Base-by-base conservation (phyloP, 305 asterid genomes). In the Euphrasia arctica region DNA sequence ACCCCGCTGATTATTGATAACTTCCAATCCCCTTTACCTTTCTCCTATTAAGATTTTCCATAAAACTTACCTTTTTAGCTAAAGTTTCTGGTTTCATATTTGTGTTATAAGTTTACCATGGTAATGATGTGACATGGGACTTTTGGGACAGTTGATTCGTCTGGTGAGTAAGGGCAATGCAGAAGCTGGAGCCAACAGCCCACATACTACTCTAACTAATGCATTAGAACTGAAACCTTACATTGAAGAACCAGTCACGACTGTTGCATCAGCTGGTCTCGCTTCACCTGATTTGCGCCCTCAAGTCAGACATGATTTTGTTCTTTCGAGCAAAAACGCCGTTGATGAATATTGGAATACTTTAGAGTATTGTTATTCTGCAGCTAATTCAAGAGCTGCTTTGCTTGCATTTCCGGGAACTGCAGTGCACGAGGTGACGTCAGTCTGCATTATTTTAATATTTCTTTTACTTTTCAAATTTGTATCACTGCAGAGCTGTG, bases 361-460 rank as follows among this genome's bases (percentile, higher is more conserved):
- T 55, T 77, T 93, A 74, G 98, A 90, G 84, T 93, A 86, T 68
- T 83, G 96, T 69, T 93, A 90, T 76, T 83, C 95, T 59, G 83
- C 91, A 51, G 82, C 91, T 60, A 79, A 85, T 72, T 73, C 95
- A 62, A 83, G 79, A 74, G 89, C 95, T 58, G 97, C 99, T 69
- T 65, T 79, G 74, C 92, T 88, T 65, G 95, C 99, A 74, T 93
- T 93, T 77, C 97, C 99, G 2, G 99, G 99, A 77, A 86, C 89
- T 69, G 82, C 84, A 66, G 97, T 86, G 74, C 85, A 79, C 75
- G 96, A 93, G 96, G 99, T 92, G 74, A 36, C 61, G 68, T 55
- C 68, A 8, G 45, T 62, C 11, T 14, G 58, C 54, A 4, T 13
- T 25, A 42, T 36, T 49, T 32, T 68, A 39, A 39, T 39, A 7